Evolutionary conservation across 108 stramenopile genomes (phyloP).

Genomic region (Ochromonas danica): DNA sequence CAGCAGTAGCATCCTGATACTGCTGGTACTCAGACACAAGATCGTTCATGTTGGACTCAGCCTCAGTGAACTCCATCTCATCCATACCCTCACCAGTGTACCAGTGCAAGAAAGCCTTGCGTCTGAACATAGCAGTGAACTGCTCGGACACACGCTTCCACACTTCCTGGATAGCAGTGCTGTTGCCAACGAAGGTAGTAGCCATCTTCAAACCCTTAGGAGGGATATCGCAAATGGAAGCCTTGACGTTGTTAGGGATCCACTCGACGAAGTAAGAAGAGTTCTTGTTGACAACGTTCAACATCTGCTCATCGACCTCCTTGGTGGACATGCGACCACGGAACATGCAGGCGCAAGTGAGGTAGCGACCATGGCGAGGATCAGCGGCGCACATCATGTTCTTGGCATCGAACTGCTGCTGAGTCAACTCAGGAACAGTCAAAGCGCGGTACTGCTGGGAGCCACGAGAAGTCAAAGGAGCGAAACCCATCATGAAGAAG

Average conservation of each 20-base stretch:
- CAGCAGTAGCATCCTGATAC: constrained; percentile 81
- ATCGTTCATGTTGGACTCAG: constrained; percentile 76
- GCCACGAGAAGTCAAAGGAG: constrained; percentile 63
- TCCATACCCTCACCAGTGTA: constrained; percentile 80
- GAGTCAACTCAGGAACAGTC: constrained; percentile 70
- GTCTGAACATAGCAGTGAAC: constrained; percentile 89
- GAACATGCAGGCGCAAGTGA: constrained; percentile 70
- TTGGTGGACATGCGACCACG: constrained; percentile 60
- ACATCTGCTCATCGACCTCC: constrained; percentile 36
- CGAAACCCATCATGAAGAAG: constrained; percentile 76
- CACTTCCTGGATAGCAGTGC: constrained; percentile 87
- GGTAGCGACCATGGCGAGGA: constrained; percentile 70
- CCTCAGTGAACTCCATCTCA: constrained; percentile 82
- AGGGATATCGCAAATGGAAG: constrained; percentile 39
- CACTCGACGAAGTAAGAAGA: constrained; percentile 43
- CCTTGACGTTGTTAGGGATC: constrained; percentile 48
- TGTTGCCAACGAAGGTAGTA: constrained; percentile 85
- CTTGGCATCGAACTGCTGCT: constrained; percentile 71
- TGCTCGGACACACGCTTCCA: constrained; percentile 84
- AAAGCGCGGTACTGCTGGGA: constrained; percentile 70
- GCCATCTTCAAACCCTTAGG: constrained; percentile 41
- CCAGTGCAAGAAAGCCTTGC: constrained; percentile 90
- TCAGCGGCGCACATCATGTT: constrained; percentile 77
- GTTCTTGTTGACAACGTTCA: constrained; percentile 35
- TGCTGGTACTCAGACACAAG: constrained; percentile 78